Evolutionary conservation across 1,284 basidiomycete genomes (phyloP).

Genomic region (Moesziomyces globuligerus): DNA sequence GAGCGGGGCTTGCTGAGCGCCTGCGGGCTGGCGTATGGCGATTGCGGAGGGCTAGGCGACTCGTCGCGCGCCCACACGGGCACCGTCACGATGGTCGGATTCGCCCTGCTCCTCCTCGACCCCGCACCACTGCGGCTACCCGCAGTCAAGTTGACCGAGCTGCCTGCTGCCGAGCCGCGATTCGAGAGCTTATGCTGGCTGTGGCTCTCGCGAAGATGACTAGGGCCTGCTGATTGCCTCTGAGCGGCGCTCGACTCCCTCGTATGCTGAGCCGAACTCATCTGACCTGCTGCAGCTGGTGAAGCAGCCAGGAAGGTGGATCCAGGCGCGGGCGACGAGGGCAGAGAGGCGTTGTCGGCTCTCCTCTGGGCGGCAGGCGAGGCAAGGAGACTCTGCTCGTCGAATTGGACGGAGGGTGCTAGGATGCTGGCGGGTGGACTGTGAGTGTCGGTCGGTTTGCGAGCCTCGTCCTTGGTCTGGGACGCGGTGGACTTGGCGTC

Average conservation of each 20-base stretch:
- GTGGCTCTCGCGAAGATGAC: conserved; percentile 20
- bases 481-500: conserved; percentile 2
- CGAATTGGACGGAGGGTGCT: conserved; percentile 46
- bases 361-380: conserved; percentile 31
- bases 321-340: conserved; percentile 21
- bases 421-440: conserved; percentile 27
- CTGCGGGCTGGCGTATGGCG: conserved; percentile 28
- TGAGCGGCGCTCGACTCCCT: conserved; percentile 16
- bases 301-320: conserved; percentile 10
- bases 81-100: conserved; percentile 40
- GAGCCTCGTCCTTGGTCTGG: conserved; percentile 22
- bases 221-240: conserved; percentile 2
- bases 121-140: conserved; percentile 12
- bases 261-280: conserved; percentile 3
- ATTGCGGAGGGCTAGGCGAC: conserved; percentile 40
- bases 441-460: conserved; percentile 19
- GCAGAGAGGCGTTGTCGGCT: conserved; percentile 25
- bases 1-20: conserved; percentile 25
- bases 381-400: conserved; percentile 42
- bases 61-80: conserved; percentile 54
- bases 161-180: conserved; percentile 25
- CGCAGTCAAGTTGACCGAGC: conserved; percentile 15
- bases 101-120: conserved; percentile 27
- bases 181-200: conserved; percentile 17
- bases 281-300: conserved; percentile 4